These are phyloP conservation scores for Zygosaccharomyces kombuchaensis DNA, from an alignment of 805 yeast genomes.

Conservation along the genomic window DNA sequence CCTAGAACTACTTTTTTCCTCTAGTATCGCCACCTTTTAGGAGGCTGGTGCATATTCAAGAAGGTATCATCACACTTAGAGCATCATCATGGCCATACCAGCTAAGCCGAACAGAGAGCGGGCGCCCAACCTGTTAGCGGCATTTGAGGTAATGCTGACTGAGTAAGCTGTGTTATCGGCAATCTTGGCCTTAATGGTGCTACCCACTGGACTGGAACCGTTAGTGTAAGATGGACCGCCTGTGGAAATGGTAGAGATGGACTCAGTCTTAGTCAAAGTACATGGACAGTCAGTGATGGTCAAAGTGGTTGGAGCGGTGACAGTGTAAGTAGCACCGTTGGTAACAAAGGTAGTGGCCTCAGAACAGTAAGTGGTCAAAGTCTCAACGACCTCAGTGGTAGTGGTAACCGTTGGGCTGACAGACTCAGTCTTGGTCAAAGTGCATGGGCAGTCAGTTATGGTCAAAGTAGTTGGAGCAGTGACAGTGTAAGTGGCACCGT, in stretches of 20 bases:
- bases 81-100: constrained; percentile 14
- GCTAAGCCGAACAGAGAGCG: constrained; percentile 17
- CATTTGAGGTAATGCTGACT: constrained; percentile 6
- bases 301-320: constrained; percentile 73
- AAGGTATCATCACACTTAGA: constrained; percentile 5
- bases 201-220: constrained; percentile 1
- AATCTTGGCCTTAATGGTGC: constrained; percentile 1
- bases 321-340: constrained; percentile 67
- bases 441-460: constrained; percentile 84
- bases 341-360: constrained; percentile 59
- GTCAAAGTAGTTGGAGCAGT: constrained; percentile 78
- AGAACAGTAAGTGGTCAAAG: constrained; percentile 81
- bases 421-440: constrained; percentile 29
- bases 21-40: background rate
- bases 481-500: constrained; percentile 68
- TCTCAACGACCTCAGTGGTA: constrained; percentile 52
- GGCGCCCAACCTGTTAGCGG: constrained; percentile 11
- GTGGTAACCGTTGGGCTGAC: background rate
- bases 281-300: constrained; percentile 88
- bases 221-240: constrained; percentile 13
- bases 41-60: background rate
- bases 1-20: constrained; percentile 1
- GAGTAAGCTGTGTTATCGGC: constrained; percentile 6
- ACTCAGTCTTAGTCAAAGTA: constrained; percentile 37
- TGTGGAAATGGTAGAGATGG: constrained; percentile 12